Evolutionary conservation across 306 rosid genomes (phyloP), one percentile per base, ranked within the genome.

Genomic region (Cajanus cajan): DNA sequence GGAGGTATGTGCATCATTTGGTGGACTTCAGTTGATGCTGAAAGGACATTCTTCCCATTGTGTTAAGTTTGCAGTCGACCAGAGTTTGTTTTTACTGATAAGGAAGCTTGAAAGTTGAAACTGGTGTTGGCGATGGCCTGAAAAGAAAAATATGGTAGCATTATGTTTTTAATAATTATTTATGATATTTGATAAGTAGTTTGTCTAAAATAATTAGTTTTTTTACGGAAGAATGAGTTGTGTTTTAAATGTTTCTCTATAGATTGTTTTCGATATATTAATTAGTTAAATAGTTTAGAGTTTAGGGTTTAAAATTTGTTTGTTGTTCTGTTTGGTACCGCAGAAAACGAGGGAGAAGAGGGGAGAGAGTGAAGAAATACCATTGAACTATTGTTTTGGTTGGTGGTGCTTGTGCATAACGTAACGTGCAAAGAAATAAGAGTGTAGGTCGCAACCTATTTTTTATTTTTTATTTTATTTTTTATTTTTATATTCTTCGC

Each of bases 11-110:
- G 93, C 77, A 33, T 91, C 99, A 16, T 93, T 90, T 82, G 99
- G 99, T 40, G 98, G 98, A 67, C 96, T 91, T 36, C 97, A 91
- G 88, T 74, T 95, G 94, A 68, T 86, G 94, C 82, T 95, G 82
- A 87, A 77, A 82, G 97, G 93, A 7, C 88, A 92, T 77, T 86
- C 93, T 28, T 76, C 85, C 33, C 88, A 78, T 51, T 91, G 92
- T 84, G 74, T 77, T 7, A 83, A 89, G 55, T 89, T 94, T 78
- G 83, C 76, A 70, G 65, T 82, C 12, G 96, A 91, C 68, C 91
- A 90, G 89, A 90, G 77, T 31, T 54, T 94, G 91, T 91, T 94
- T 73, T 77, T 94, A 61, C 96, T 94, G 8, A 63, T 90, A 2
- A 84, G 98, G 87, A 93, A 93, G 77, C 34, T 93, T 24, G 71